Conservation (phyloP, 345 rosid species). For the Acer saccharum region DNA sequence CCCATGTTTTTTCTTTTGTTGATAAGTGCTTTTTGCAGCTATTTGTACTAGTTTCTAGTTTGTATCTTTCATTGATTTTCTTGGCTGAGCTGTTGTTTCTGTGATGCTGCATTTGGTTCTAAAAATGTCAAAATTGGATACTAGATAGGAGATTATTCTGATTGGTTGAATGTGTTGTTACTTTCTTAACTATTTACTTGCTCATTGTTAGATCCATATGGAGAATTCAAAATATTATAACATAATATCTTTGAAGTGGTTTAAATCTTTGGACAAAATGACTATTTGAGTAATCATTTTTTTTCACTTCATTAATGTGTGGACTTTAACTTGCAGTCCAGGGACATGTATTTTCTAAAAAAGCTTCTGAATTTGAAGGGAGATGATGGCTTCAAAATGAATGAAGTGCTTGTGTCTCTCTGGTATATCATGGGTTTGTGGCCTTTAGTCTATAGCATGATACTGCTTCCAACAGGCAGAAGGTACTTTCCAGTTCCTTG, state of each 20-base stretch:
- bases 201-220: too few species aligned
- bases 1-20: background rate
- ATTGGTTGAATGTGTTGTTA: background rate
- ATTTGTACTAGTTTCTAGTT: background rate
- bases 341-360: conserved; percentile 77
- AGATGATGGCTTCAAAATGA: conserved; percentile 90
- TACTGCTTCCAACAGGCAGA: conserved; percentile 77
- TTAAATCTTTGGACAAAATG: background rate
- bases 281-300: background rate
- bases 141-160: background rate
- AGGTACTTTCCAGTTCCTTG: conserved; percentile 47
- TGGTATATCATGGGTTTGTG: conserved; percentile 94
- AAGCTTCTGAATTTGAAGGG: conserved; percentile 78
- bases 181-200: background rate
- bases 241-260: too few species aligned
- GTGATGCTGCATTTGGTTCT: background rate
- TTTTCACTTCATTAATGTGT: background rate
- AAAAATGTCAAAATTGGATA: background rate
- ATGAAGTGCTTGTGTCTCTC: conserved; percentile 66
- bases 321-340: conserved; percentile 48
- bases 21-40: background rate
- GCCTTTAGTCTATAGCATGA: conserved; percentile 81
- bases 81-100: background rate
- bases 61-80: background rate
- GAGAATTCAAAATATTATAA: too few species aligned